Evolutionary conservation across 164 flowering plant species (phyloP), one percentile per base, ranked within the genome.

Genomic region (Annona squamosa): DNA sequence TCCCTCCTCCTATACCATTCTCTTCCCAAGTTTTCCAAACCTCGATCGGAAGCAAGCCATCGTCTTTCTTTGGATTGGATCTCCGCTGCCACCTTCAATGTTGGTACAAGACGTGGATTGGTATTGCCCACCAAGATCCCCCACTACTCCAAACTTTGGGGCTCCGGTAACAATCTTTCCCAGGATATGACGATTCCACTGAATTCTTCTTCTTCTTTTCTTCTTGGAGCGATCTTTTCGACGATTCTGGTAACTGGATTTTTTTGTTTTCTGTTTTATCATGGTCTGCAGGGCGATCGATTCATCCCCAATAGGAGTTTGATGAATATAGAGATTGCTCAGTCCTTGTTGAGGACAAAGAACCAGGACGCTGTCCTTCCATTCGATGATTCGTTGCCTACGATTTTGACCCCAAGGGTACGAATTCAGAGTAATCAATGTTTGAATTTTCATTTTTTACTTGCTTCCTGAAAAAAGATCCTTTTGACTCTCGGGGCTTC

Each of bases 311-410:
- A 79, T 56, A 76, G 90, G 75, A 87, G 90, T 79, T 85, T 85
- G 79, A 87, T 87, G 90, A 82, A 87, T 82, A 80, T 87, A 74
- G 87, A 83, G 82, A 85, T 79, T 72, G 90, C 87, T 70, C 81
- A 67, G 3, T 72, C 77, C 73, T 71, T 76, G 46, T 65, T 87
- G 77, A 84, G 87, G 17, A 75, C 72, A 81, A 77, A 56, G 46
- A 69, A 76, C 3, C 68, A 57, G 17, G 45, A 56, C 41, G 42
- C 18, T 44, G n/a, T 42, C 4, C 44, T 65, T 18, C 13, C 9
- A 48, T 42, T 26, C 75, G 37, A 48, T 18, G 48, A 44, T 52
- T 76, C 59, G 13, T 52, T 56, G 2, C 65, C 71, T 26, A 67
- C 16, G 12, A 13, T 26, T 46, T 62, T 79, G 6, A 72, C 70